A percentile compares a stretch with the other conserved stretches of the same genome.
These are phyloP conservation scores for Fraxinus ornus DNA, from an alignment of 305 asterid species.

Conservation along the genomic window DNA sequence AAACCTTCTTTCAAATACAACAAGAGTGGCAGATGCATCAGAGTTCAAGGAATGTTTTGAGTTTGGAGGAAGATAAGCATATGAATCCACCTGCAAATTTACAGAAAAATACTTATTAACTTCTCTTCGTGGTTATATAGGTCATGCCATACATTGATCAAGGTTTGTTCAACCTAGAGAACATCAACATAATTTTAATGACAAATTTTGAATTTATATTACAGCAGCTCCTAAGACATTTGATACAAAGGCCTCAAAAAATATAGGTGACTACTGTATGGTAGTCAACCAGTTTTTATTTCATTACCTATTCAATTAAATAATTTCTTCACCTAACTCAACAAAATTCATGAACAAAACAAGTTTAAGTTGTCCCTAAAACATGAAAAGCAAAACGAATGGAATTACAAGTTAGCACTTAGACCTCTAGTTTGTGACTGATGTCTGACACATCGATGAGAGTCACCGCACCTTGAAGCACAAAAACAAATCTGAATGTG, in stretches of 20 bases:
- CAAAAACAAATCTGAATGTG: slow-evolving; percentile 67
- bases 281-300: background rate
- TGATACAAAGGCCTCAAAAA: background rate
- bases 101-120: background rate
- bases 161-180: slow-evolving; percentile 1
- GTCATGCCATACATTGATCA: background rate
- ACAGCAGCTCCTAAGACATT: slow-evolving; percentile 10
- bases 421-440: slow-evolving; percentile 58
- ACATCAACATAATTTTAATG: background rate
- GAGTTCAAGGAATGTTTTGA: slow-evolving; percentile 53
- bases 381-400: background rate
- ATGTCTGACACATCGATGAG: slow-evolving; percentile 47
- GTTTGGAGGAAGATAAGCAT: slow-evolving; percentile 89
- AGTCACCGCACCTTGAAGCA: slow-evolving; percentile 69
- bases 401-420: background rate
- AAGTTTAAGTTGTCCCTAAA: background rate
- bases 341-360: background rate
- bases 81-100: slow-evolving; percentile 77
- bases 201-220: background rate
- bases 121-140: slow-evolving; percentile 2
- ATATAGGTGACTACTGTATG: background rate
- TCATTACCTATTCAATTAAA: background rate
- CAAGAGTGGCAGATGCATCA: slow-evolving; percentile 59
- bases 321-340: background rate
- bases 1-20: slow-evolving; percentile 87